Evolutionary conservation across 2,329 filamentous ascomycete genomes (phyloP).

Genomic region (Basipetospora chlamydospora): DNA sequence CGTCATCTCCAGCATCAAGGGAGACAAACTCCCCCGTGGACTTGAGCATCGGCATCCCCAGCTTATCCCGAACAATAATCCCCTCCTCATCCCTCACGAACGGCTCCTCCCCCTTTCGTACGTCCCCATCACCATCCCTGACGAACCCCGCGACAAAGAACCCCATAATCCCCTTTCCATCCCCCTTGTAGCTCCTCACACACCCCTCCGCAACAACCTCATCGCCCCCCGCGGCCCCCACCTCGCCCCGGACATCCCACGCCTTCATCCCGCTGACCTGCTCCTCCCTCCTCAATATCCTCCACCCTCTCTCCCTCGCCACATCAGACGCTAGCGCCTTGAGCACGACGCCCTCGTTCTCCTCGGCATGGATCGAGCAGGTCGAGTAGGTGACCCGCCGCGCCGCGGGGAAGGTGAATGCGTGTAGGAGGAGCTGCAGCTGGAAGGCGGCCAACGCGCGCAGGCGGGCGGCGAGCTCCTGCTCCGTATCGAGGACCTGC

Average conservation of each 20-base stretch:
- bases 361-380: constrained; percentile 73
- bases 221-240: constrained; percentile 32
- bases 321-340: constrained; percentile 53
- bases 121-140: constrained; percentile 12
- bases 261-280: constrained; percentile 63
- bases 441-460: constrained; percentile 69
- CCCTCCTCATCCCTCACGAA: constrained; percentile 41
- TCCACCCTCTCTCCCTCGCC: constrained; percentile 59
- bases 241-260: constrained; percentile 56
- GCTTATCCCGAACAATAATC: constrained; percentile 28
- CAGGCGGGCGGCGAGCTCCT: constrained; percentile 49
- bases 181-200: constrained; percentile 67
- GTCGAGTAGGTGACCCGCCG: constrained; percentile 79
- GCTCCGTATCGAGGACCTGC: constrained; percentile 33
- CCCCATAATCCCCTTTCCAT: constrained; percentile 75
- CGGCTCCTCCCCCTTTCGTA: constrained; percentile 25
- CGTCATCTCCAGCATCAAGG: constrained; percentile 10
- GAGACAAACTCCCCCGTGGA: constrained; percentile 16
- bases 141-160: constrained; percentile 92
- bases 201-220: constrained; percentile 54
- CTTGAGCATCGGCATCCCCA: constrained; percentile 23
- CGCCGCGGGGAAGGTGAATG: constrained; percentile 66
- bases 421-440: constrained; percentile 66
- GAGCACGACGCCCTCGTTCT: constrained; percentile 78
- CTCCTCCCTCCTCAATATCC: constrained; percentile 52